Evolutionary conservation across 306 rosid species (phyloP).

Genomic region (Mimosa pudica): DNA sequence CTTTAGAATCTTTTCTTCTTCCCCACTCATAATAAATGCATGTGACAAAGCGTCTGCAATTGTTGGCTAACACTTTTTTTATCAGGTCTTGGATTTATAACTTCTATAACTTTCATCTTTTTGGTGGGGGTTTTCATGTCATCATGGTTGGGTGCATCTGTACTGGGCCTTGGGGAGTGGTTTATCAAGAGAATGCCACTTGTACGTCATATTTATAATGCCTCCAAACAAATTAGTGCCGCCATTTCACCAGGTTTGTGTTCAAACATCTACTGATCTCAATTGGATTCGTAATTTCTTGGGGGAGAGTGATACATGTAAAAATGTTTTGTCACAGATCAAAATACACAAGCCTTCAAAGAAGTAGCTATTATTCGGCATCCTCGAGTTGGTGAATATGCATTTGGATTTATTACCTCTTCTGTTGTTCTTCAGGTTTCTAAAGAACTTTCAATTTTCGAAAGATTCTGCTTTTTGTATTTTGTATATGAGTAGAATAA

Average conservation of each 20-base stretch:
- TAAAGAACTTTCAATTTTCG: slow-evolving; percentile 9
- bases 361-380: slow-evolving; percentile 98
- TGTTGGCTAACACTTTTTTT: slow-evolving; percentile 31
- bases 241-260: slow-evolving; percentile 93
- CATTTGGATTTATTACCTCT: slow-evolving; percentile 95
- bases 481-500: slow-evolving; percentile 5
- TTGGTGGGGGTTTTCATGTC: slow-evolving; percentile 97
- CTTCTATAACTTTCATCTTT: slow-evolving; percentile 92
- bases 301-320: slow-evolving; percentile 24
- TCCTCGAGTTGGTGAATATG: slow-evolving; percentile 98
- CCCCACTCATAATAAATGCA: neutral
- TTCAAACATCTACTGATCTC: slow-evolving; percentile 7
- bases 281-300: neutral
- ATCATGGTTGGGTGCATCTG: slow-evolving; percentile 99
- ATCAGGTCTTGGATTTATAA: slow-evolving; percentile 90
- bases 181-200: slow-evolving; percentile 96
- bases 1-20: slow-evolving; percentile 41
- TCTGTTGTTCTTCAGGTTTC: slow-evolving; percentile 87
- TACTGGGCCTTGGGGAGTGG: slow-evolving; percentile 96
- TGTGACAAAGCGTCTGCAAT: neutral
- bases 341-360: slow-evolving; percentile 90
- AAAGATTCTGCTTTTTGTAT: neutral
- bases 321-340: slow-evolving; percentile 55
- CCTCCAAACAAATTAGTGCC: slow-evolving; percentile 95
- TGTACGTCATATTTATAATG: slow-evolving; percentile 90